Evolutionary conservation across 2,329 filamentous ascomycete genomes (phyloP).

Genomic region (Plenodomus biglobosus): DNA sequence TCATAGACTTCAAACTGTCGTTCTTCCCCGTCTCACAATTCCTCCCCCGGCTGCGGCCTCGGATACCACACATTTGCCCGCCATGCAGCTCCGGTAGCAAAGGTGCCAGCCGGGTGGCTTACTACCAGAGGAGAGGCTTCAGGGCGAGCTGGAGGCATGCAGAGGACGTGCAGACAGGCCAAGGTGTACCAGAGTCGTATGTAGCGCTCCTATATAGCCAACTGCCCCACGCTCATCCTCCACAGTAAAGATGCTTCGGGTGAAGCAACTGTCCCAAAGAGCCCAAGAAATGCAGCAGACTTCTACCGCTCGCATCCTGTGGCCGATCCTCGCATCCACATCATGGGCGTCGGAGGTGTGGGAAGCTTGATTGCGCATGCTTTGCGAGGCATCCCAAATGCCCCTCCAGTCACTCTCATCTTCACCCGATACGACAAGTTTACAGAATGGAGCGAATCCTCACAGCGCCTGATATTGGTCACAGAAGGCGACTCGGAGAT

Average conservation of each 20-base stretch:
- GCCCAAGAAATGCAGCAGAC: constrained; percentile 19
- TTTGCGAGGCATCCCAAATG: constrained; percentile 61
- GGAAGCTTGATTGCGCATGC: constrained; percentile 77
- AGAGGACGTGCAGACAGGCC: constrained; percentile 18
- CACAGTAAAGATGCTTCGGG: constrained; percentile 16
- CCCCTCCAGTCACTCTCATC: constrained; percentile 78
- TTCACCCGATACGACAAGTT: constrained; percentile 59
- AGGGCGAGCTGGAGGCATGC: constrained; percentile 26
- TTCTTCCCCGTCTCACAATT: constrained; percentile 39
- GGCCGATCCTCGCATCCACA: constrained; percentile 51
- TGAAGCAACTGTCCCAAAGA: constrained; percentile 5
- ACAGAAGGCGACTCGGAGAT: constrained; percentile 47
- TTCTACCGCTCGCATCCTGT: constrained; percentile 39
- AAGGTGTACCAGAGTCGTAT: constrained; percentile 17
- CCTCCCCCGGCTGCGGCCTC: constrained; percentile 50
- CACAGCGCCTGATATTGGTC: constrained; percentile 50
- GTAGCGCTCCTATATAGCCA: neutral
- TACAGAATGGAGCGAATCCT: constrained; percentile 51
- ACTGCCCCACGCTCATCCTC: constrained; percentile 11
- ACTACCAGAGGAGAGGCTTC: constrained; percentile 22
- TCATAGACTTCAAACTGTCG: constrained; percentile 48
- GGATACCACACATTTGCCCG: constrained; percentile 44
- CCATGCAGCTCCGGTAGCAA: constrained; percentile 50
- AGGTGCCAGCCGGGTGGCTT: constrained; percentile 49
- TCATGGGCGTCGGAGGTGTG: constrained; percentile 80